These are phyloP conservation scores for Westerdykella sp. DNA, from an alignment of 2,329 filamentous ascomycete genomes.

Conservation along the genomic window DNA sequence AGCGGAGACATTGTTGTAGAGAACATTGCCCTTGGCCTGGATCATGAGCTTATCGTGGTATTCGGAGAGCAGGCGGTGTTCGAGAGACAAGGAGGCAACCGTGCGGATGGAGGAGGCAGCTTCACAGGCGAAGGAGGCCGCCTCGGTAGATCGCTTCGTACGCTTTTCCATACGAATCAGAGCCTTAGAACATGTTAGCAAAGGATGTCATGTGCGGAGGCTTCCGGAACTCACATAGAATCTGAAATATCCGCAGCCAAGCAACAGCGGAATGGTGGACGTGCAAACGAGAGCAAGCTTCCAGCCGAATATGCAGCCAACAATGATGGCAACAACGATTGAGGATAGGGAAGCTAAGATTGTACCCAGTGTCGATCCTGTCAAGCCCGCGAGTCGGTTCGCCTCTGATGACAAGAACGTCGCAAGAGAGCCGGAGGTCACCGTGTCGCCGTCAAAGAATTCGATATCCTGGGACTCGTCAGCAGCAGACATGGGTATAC, in stretches of 20 bases:
- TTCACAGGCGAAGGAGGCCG: constrained; percentile 86
- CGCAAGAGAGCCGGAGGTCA: constrained; percentile 82
- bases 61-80: constrained; percentile 67
- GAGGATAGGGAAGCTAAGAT: constrained; percentile 75
- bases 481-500: not conserved
- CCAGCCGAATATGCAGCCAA: constrained; percentile 73
- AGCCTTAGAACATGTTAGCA: constrained; percentile 52
- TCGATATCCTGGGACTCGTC: constrained; percentile 67
- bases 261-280: constrained; percentile 67
- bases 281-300: constrained; percentile 82
- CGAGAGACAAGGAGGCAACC: constrained; percentile 85
- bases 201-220: constrained; percentile 46
- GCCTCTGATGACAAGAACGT: constrained; percentile 63
- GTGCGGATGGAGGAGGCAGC: constrained; percentile 91
- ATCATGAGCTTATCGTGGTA: constrained; percentile 65
- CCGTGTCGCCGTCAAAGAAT: constrained; percentile 87
- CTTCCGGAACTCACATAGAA: constrained; percentile 58
- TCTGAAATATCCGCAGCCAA: constrained; percentile 77
- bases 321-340: constrained; percentile 62
- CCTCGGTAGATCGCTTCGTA: constrained; percentile 70
- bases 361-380: constrained; percentile 81
- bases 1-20: constrained; percentile 70
- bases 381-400: constrained; percentile 83
- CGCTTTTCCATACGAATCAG: constrained; percentile 75
- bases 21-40: constrained; percentile 64